A percentile compares a stretch with the other conserved stretches of the same genome.
Evolutionary conservation across 805 yeast genomes (phyloP).

Genomic region (Lachancea sp.): DNA sequence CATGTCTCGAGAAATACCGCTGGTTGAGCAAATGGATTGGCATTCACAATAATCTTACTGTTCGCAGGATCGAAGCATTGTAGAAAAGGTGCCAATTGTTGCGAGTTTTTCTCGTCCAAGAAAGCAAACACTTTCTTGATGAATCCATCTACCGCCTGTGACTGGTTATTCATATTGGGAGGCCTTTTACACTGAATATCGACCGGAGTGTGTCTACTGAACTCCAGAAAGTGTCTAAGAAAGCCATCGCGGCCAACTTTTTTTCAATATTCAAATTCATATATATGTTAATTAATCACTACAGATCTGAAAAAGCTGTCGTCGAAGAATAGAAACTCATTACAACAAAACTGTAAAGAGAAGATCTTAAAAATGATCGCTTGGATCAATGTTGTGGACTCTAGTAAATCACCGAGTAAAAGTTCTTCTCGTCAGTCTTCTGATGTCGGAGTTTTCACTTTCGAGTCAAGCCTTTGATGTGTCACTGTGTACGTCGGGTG

Average conservation of each 20-base stretch:
- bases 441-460: no score
- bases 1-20: constrained; percentile 28
- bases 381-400: no score
- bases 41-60: constrained; percentile 29
- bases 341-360: background rate
- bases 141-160: constrained; percentile 28
- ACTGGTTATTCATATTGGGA: constrained; percentile 14
- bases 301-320: no score
- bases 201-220: background rate
- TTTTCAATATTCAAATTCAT: background rate
- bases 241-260: background rate
- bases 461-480: no score
- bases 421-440: no score
- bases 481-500: constrained; percentile 2
- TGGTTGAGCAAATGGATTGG: constrained; percentile 27
- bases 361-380: no score
- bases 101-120: constrained; percentile 30
- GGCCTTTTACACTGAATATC: background rate
- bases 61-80: constrained; percentile 21
- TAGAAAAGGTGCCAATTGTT: constrained; percentile 25
- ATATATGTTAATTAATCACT: background rate
- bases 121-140: constrained; percentile 32
- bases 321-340: background rate
- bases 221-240: background rate
- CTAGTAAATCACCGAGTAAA: no score